These are phyloP conservation scores for Fusarium acutatum DNA, from an alignment of 2,329 filamentous ascomycete genomes.

Conservation along the genomic window DNA sequence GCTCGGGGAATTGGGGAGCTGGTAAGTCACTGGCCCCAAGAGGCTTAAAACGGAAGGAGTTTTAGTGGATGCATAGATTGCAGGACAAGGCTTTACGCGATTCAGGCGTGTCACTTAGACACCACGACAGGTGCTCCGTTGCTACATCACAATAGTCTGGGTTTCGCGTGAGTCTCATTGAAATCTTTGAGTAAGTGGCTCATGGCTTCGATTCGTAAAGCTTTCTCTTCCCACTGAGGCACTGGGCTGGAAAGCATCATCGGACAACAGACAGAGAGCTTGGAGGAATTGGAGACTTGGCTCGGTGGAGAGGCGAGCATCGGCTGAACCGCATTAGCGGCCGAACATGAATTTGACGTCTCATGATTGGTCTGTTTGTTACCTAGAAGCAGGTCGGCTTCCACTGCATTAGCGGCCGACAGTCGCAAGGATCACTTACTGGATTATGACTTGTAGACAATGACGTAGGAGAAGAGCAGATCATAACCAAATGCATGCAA, in stretches of 20 bases:
- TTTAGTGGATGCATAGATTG: not conserved
- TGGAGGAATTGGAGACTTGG: not conserved
- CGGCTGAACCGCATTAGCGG: not conserved
- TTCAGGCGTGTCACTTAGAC: not conserved
- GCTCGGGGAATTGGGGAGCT: not conserved
- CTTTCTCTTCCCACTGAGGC: not conserved
- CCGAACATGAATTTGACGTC: not conserved
- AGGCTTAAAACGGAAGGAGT: not conserved
- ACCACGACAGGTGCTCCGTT: not conserved
- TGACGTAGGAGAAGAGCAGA: not conserved
- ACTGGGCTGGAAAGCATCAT: not conserved
- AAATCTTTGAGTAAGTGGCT: not conserved
- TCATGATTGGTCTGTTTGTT: not conserved
- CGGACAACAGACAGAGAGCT: too few species aligned
- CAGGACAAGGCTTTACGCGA: not conserved
- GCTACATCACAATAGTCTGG: not conserved
- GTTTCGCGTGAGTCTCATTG: not conserved
- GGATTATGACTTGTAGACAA: not conserved
- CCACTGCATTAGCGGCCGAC: not conserved
- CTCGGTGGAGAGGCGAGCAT: not conserved
- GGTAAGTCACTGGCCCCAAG: not conserved
- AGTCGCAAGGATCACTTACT: not conserved
- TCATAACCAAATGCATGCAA: not conserved
- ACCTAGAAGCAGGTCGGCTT: not conserved
- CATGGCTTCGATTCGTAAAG: not conserved